Conservation (phyloP, 192 early-diverging fungal species). For the Gryganskiella cystojenkinii region DNA sequence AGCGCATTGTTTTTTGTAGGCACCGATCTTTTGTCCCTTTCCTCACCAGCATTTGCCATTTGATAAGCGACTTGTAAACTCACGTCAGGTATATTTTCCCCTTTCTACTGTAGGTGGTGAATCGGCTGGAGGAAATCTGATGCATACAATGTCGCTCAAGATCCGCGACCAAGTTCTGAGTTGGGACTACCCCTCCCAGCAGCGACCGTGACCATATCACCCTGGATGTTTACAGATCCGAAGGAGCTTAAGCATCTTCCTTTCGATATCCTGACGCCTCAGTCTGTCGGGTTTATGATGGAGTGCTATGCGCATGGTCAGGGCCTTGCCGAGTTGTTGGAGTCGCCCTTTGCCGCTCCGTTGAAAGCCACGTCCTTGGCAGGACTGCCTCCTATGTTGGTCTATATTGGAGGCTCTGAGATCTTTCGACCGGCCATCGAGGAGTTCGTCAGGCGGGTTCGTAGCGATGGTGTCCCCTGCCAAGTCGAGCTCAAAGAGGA, state of each 20-base stretch:
- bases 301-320: not conserved
- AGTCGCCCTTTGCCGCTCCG: not conserved
- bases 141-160: not conserved
- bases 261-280: not conserved
- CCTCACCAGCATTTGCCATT: not conserved
- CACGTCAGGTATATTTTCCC: not conserved
- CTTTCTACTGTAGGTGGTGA: not conserved
- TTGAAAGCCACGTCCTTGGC: not conserved
- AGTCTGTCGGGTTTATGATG: not conserved
- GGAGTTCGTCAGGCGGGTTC: not conserved
- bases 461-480: not conserved
- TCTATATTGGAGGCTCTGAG: not conserved
- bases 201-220: not conserved
- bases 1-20: not conserved
- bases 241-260: not conserved
- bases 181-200: not conserved
- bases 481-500: not conserved
- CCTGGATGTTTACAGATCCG: not conserved
- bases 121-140: constrained; percentile 5
- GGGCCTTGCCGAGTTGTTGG: not conserved
- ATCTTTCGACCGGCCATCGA: constrained; percentile 8
- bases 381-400: constrained; percentile 2
- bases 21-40: not conserved
- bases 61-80: too few relatives aligned
- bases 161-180: not conserved